Conservation (phyloP, 768 basidiomycete genomes). For the Naganishia vaughanmartiniae region DNA sequence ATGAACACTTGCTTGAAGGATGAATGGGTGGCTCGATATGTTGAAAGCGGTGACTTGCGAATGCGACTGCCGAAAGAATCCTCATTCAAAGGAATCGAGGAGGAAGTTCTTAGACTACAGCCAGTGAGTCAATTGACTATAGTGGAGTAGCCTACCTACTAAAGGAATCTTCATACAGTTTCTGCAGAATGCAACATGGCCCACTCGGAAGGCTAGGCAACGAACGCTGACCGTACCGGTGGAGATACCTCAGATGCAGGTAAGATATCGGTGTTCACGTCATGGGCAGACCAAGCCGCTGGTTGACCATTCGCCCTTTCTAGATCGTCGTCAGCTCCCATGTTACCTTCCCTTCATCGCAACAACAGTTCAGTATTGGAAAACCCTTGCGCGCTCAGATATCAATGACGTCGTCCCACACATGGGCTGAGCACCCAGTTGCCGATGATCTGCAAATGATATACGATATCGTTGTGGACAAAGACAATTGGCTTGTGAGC, state of each 20-base stretch:
- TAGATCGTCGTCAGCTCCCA: slow-evolving; percentile 16
- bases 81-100: neutral
- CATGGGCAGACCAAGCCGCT: neutral
- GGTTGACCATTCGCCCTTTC: neutral
- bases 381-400: slow-evolving; percentile 12
- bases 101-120: neutral
- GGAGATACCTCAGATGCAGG: slow-evolving; percentile 31
- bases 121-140: neutral
- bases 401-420: slow-evolving; percentile 1
- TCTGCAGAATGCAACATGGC: neutral
- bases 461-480: slow-evolving; percentile 28
- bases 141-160: neutral
- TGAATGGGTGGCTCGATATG: slow-evolving; percentile 1
- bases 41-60: neutral
- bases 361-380: slow-evolving; percentile 8
- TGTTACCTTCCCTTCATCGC: neutral
- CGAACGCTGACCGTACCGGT: slow-evolving; percentile 29
- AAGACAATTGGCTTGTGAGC: slow-evolving; percentile 29
- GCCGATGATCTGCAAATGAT: slow-evolving; percentile 18
- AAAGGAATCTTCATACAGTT: neutral
- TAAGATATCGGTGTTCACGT: neutral
- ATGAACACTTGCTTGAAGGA: slow-evolving; percentile 1
- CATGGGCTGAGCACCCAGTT: neutral
- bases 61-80: neutral
- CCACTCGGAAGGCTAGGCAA: neutral